Evolutionary conservation across 495 filamentous ascomycete species (phyloP).

Genomic region (Penicillium tannophilum): DNA sequence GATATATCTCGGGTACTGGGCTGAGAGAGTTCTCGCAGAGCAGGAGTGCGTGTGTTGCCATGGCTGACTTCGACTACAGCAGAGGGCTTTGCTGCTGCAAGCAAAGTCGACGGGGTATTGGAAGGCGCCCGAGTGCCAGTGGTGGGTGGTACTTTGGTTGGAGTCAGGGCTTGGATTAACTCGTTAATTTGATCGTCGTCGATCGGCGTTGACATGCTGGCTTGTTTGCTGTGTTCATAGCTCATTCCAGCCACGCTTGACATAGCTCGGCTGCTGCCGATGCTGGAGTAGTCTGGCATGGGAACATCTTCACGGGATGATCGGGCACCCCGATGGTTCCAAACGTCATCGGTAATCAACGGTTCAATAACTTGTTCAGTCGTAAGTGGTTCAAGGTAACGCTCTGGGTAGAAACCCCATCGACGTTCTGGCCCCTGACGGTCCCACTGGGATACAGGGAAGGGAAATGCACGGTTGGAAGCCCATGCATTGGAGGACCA

Average conservation of each 20-base stretch:
- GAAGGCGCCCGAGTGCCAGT: slow-evolving; percentile 41
- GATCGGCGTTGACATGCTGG: slow-evolving; percentile 38
- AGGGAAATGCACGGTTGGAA: slow-evolving; percentile 28
- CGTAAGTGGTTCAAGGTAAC: slow-evolving; percentile 40
- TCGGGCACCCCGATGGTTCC: slow-evolving; percentile 39
- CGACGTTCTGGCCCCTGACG: slow-evolving; percentile 13
- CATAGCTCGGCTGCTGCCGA: slow-evolving; percentile 45
- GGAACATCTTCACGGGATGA: slow-evolving; percentile 52
- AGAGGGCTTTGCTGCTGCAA: slow-evolving; percentile 32
- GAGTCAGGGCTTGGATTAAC: slow-evolving; percentile 45
- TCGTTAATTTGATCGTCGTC: slow-evolving; percentile 43
- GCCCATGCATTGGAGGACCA: slow-evolving; percentile 12
- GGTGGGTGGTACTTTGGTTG: slow-evolving; percentile 36
- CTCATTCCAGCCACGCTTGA: slow-evolving; percentile 49
- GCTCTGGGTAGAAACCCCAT: slow-evolving; percentile 28
- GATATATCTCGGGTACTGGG: slow-evolving; percentile 36
- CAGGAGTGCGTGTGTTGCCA: slow-evolving; percentile 22
- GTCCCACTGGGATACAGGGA: slow-evolving; percentile 21
- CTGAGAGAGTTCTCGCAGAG: slow-evolving; percentile 30
- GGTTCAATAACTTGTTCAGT: slow-evolving; percentile 33
- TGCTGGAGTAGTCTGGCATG: slow-evolving; percentile 56
- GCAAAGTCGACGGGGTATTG: slow-evolving; percentile 40
- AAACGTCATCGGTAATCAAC: slow-evolving; percentile 33
- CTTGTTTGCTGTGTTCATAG: slow-evolving; percentile 47
- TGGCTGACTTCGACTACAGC: slow-evolving; percentile 38